Conservation (phyloP, 2,329 filamentous ascomycete species). For the Apiospora malaysiana region DNA sequence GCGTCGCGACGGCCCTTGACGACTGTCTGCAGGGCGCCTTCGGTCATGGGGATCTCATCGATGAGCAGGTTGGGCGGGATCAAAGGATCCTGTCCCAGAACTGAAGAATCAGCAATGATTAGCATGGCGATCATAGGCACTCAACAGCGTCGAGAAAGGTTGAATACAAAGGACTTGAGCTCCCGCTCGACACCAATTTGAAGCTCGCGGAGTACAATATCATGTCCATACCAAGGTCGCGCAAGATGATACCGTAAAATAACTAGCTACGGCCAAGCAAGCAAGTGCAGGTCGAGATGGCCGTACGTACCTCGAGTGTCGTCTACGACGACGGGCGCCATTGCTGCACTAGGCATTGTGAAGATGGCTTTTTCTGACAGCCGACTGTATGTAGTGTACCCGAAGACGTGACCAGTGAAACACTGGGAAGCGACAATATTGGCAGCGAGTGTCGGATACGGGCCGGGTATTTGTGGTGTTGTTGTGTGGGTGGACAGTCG, state of each 20-base stretch:
- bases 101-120: conserved; percentile 51
- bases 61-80: conserved; percentile 88
- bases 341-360: conserved; percentile 44
- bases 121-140: conserved; percentile 32
- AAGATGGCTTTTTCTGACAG: conserved; percentile 15
- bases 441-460: neutral
- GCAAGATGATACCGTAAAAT: neutral
- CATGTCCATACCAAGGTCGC: neutral
- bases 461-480: neutral
- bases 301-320: conserved; percentile 45
- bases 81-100: conserved; percentile 91
- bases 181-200: neutral
- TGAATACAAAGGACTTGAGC: neutral
- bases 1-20: conserved; percentile 72
- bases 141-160: neutral
- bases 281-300: neutral
- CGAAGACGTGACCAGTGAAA: neutral
- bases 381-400: neutral
- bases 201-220: neutral
- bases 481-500: neutral
- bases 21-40: conserved; percentile 69
- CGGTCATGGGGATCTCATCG: conserved; percentile 78
- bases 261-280: neutral
- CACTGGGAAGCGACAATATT: neutral
- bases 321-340: conserved; percentile 41